Conservation (phyloP, 2,329 filamentous ascomycete genomes). For the Apiospora sp. region DNA sequence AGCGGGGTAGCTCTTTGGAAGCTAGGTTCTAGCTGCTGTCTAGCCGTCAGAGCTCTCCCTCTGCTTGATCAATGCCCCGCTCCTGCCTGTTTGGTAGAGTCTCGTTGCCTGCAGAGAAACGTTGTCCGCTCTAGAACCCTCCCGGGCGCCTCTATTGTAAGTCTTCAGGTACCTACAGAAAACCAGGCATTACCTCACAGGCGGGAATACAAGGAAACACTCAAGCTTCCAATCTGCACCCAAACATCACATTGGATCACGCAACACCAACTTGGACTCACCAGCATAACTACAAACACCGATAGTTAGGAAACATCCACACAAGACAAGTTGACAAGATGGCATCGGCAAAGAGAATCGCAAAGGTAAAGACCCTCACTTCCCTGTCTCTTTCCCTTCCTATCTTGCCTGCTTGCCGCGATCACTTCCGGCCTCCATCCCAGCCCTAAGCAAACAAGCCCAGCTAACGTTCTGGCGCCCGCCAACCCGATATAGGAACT, state of each 20-base stretch:
- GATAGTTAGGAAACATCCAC: not conserved
- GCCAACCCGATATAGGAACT: constrained; percentile 54
- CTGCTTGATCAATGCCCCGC: not conserved
- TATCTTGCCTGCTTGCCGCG: constrained; percentile 30
- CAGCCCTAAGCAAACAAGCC: not conserved
- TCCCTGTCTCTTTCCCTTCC: not conserved
- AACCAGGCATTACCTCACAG: not conserved
- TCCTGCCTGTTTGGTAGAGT: not conserved
- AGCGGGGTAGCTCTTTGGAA: constrained; percentile 14
- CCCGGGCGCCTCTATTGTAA: not conserved
- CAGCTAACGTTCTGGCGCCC: not conserved
- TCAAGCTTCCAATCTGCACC: not conserved
- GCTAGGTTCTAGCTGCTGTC: not conserved
- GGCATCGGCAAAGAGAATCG: constrained; percentile 42
- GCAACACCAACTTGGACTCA: not conserved
- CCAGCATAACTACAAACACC: not conserved
- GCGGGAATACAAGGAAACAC: not conserved
- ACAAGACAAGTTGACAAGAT: constrained; percentile 32
- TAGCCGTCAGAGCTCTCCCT: not conserved
- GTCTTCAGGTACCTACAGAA: not conserved
- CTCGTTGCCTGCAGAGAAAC: not conserved
- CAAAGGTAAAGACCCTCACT: constrained; percentile 35
- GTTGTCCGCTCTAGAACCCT: not conserved
- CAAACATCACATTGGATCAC: not conserved
- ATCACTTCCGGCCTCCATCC: constrained; percentile 36